Percentiles rank a stretch among this genome's conserved stretches.
phyloP scores from a whole-genome alignment of 78 protist genomes.

The Dictyostelium intermedium region DNA sequence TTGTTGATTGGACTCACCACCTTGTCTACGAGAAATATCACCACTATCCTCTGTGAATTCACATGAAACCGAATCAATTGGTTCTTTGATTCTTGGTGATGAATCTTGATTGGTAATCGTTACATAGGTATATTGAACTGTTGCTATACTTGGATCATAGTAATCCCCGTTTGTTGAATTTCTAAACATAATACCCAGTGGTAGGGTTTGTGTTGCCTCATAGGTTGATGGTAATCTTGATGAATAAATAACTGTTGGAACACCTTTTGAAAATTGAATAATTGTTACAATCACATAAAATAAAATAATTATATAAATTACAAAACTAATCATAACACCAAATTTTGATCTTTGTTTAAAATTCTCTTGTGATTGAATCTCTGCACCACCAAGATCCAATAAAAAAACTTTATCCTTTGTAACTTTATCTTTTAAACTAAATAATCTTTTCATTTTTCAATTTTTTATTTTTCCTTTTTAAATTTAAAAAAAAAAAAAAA shows the following conservation, averaged over 20 bases:
- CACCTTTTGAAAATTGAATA: constrained; percentile 51
- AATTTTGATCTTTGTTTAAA: constrained; percentile 32
- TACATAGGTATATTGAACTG: background rate
- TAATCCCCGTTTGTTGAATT: background rate
- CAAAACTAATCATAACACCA: constrained; percentile 21
- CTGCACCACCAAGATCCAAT: constrained; percentile 20
- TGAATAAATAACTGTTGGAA: constrained; percentile 56
- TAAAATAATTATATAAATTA: constrained; percentile 25
- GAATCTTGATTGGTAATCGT: constrained; percentile 46
- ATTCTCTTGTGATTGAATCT: background rate
- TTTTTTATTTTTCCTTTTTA: background rate
- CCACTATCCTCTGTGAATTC: constrained; percentile 2
- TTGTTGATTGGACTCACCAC: background rate
- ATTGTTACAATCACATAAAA: constrained; percentile 39
- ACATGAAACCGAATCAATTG: background rate
- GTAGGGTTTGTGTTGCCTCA: constrained; percentile 16
- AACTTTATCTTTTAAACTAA: background rate
- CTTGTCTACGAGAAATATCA: background rate
- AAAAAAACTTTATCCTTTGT: background rate
- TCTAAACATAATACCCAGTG: constrained; percentile 15
- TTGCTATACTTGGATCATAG: background rate
- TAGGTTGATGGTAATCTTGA: constrained; percentile 23
- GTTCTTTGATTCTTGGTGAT: background rate
- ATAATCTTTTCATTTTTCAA: background rate
- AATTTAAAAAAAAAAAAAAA: background rate